Percentiles rank a stretch among this genome's conserved stretches.
Evolutionary conservation across 1,284 basidiomycete species (phyloP).

Genomic region (Ustilago crameri): DNA sequence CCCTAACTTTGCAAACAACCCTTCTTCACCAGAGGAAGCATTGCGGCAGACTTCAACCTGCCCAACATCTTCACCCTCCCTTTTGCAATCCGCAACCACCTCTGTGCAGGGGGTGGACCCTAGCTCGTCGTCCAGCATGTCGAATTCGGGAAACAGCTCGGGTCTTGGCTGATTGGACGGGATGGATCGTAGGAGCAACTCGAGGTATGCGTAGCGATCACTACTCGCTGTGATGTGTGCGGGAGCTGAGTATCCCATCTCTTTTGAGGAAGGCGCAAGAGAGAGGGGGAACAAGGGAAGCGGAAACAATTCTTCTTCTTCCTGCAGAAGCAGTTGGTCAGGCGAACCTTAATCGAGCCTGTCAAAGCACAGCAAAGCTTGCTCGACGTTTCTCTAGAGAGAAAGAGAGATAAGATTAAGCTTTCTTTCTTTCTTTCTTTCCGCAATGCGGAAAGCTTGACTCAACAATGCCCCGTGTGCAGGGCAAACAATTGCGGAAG

Average conservation of each 20-base stretch:
- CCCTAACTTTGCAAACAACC: conserved; percentile 5
- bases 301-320: too few relatives aligned
- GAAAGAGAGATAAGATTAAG: too few relatives aligned
- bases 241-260: too few relatives aligned
- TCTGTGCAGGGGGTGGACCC: not conserved
- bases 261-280: too few relatives aligned
- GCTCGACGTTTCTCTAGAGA: too few relatives aligned
- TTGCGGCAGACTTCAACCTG: not conserved
- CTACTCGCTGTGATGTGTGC: too few relatives aligned
- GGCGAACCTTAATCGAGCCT: too few relatives aligned
- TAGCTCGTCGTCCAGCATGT: conserved; percentile 8
- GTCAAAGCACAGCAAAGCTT: too few relatives aligned
- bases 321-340: too few relatives aligned
- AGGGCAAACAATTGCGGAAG: not conserved
- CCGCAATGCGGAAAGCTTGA: conserved; percentile 1
- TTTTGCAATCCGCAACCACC: not conserved
- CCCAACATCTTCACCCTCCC: not conserved
- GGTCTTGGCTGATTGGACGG: conserved; percentile 14
- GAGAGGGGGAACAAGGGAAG: too few relatives aligned
- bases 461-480: too few relatives aligned
- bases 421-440: not conserved
- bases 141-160: not conserved
- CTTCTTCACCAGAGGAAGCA: not conserved
- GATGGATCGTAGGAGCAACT: conserved; percentile 13
- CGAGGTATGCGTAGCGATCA: conserved; percentile 13